phyloP scores from a whole-genome alignment of 805 yeast genomes.

The Yarrowia sp. region DNA sequence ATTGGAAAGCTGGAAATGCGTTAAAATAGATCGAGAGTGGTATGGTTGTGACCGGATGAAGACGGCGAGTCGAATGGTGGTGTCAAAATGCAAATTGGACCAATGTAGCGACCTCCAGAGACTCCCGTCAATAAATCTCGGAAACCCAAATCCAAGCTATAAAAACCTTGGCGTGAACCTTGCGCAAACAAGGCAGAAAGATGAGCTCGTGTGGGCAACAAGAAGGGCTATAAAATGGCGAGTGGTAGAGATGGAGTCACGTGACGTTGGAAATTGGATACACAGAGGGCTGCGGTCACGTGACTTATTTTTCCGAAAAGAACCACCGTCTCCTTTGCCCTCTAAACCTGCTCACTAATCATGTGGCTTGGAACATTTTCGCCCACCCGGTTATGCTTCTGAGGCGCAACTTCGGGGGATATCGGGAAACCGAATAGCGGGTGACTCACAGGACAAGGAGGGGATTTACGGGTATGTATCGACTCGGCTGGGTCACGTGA shows the following conservation, averaged over 20 bases:
- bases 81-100: background rate
- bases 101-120: background rate
- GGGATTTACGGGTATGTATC: background rate
- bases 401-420: background rate
- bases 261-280: background rate
- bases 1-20: no score
- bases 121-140: background rate
- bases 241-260: background rate
- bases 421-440: background rate
- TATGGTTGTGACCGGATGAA: background rate
- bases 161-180: slow-evolving; percentile 1
- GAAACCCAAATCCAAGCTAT: slow-evolving; percentile 2
- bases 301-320: background rate
- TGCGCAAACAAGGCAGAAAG: slow-evolving; percentile 5
- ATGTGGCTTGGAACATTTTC: slow-evolving; percentile 25
- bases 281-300: background rate
- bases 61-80: background rate
- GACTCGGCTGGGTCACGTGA: background rate
- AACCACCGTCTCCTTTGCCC: background rate
- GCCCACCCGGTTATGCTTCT: slow-evolving; percentile 5
- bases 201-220: slow-evolving; percentile 19
- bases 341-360: slow-evolving; percentile 17
- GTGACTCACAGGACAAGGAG: no score
- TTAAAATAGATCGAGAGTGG: background rate
- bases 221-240: no score